Conservation (phyloP, 2,329 filamentous ascomycete genomes). For the Ceratocystis cubensis region DNA sequence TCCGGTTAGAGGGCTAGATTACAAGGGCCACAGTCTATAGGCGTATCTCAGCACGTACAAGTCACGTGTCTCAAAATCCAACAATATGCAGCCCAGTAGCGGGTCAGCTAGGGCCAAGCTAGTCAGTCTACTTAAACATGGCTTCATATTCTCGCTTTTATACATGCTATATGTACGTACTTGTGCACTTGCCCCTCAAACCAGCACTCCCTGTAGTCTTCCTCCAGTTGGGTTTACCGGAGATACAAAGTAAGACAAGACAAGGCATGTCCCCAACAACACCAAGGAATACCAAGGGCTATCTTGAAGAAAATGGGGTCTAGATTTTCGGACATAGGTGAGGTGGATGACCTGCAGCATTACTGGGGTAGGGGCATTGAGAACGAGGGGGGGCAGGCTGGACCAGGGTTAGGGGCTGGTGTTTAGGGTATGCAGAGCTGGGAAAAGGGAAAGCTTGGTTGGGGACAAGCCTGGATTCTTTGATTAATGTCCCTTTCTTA, state of each 20-base stretch:
- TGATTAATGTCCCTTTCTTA: background rate
- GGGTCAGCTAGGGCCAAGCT: no score
- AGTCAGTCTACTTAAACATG: no score
- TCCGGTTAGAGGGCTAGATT: background rate
- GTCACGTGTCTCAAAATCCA: no score
- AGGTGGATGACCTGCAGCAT: background rate
- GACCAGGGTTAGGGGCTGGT: background rate
- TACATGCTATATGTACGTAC: no score
- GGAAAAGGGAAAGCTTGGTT: background rate
- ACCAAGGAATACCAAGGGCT: background rate
- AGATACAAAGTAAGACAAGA: background rate
- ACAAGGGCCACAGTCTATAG: background rate
- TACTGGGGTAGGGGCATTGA: background rate
- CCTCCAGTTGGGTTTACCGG: background rate
- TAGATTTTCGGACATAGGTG: background rate
- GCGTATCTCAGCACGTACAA: no score
- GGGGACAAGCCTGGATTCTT: no score
- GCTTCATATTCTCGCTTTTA: no score
- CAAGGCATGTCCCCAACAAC: background rate
- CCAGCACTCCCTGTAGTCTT: background rate
- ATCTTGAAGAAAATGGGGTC: background rate
- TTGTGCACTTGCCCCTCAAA: no score
- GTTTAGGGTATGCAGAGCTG: background rate
- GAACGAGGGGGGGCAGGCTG: background rate
- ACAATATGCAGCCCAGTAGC: no score